These are phyloP conservation scores for Yamadazyma endophytica DNA, from an alignment of 805 yeast species.

Conservation along the genomic window DNA sequence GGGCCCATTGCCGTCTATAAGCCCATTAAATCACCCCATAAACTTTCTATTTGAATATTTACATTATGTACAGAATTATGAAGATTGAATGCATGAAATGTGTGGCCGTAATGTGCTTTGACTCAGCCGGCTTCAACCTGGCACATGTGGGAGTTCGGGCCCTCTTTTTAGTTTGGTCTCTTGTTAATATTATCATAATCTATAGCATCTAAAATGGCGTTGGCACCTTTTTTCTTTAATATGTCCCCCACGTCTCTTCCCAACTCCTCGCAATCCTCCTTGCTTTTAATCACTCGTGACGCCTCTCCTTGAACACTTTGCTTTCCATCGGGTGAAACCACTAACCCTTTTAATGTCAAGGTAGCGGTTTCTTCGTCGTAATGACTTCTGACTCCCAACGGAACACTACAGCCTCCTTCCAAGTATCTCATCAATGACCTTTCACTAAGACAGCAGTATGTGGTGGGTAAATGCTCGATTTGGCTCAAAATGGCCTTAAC, in stretches of 20 bases:
- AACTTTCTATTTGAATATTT: too few species aligned
- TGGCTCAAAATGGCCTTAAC: slow-evolving; percentile 57
- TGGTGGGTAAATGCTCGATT: slow-evolving; percentile 62
- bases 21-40: too few species aligned
- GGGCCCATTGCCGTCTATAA: too few species aligned
- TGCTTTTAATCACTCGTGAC: slow-evolving; percentile 32
- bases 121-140: too few species aligned
- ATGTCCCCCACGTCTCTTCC: slow-evolving; percentile 68
- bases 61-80: too few species aligned
- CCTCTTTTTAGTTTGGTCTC: slow-evolving; percentile 18
- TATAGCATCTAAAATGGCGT: slow-evolving; percentile 72
- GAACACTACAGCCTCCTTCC: slow-evolving; percentile 98
- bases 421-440: slow-evolving; percentile 79
- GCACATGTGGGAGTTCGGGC: too few species aligned
- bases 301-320: slow-evolving; percentile 58
- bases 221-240: slow-evolving; percentile 76
- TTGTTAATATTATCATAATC: slow-evolving; percentile 62
- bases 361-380: slow-evolving; percentile 41
- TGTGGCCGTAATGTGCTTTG: too few species aligned
- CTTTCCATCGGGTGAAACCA: slow-evolving; percentile 81
- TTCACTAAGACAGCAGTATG: slow-evolving; percentile 81
- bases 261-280: slow-evolving; percentile 61
- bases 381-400: slow-evolving; percentile 80
- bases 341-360: slow-evolving; percentile 63
- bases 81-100: too few species aligned